Evolutionary conservation across 345 rosid genomes (phyloP).

Genomic region (Eucalyptus curtisii): DNA sequence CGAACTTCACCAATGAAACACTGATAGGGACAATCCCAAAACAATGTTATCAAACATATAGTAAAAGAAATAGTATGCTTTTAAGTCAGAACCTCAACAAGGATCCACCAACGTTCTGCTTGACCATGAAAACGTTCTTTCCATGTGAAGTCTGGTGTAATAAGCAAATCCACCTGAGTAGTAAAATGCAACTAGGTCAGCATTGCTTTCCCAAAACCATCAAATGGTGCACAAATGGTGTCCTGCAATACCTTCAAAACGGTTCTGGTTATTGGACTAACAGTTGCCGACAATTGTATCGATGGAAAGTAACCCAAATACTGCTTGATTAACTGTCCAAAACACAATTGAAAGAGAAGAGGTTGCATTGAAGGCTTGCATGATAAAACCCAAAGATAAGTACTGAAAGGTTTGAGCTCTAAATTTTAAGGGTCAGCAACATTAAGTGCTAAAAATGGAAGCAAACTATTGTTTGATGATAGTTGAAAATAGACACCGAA

Average conservation of each 20-base stretch:
- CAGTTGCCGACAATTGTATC: constrained; percentile 70
- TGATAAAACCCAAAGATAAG: not conserved
- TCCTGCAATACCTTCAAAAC: constrained; percentile 70
- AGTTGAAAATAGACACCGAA: not conserved
- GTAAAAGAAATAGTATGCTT: not conserved
- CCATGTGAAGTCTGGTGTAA: constrained; percentile 81
- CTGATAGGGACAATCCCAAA: not conserved
- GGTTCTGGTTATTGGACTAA: constrained; percentile 97
- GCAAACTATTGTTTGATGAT: not conserved
- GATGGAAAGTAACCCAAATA: constrained; percentile 74
- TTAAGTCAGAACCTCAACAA: constrained; percentile 59
- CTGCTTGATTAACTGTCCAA: constrained; percentile 75
- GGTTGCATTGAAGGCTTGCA: not conserved
- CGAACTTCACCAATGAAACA: not conserved
- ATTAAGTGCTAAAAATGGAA: not conserved
- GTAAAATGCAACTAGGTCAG: not conserved
- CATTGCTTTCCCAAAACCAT: not conserved
- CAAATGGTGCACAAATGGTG: not conserved
- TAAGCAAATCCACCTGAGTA: constrained; percentile 73
- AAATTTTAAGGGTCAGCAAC: not conserved
- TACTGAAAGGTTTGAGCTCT: not conserved
- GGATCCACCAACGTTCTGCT: constrained; percentile 94
- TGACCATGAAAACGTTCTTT: constrained; percentile 93
- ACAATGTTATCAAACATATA: not conserved
- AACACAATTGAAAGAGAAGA: not conserved